Evolutionary conservation across 441 rosid species (phyloP).

Genomic region (Erodium texanum): DNA sequence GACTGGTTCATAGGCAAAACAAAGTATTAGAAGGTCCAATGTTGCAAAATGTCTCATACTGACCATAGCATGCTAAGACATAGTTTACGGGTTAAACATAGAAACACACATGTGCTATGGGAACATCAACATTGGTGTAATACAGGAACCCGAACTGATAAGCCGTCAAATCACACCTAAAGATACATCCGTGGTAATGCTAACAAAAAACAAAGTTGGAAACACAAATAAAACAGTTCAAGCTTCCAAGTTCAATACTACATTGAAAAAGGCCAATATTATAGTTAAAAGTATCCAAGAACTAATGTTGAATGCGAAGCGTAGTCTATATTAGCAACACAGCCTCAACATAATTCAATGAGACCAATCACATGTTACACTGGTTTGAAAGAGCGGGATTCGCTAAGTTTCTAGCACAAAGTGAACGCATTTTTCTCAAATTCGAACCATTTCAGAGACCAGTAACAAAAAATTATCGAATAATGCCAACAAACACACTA

Average conservation of each 20-base stretch:
- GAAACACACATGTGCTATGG: too few relatives aligned
- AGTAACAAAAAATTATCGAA: too few relatives aligned
- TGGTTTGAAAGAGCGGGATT: background rate
- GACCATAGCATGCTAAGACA: slow-evolving; percentile 7
- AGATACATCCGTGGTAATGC: too few relatives aligned
- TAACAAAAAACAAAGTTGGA: background rate
- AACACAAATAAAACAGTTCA: background rate
- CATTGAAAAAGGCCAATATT: background rate
- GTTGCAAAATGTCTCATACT: background rate
- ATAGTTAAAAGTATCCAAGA: background rate
- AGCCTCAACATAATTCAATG: background rate
- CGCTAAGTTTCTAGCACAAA: background rate
- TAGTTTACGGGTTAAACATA: background rate
- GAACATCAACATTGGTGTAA: background rate
- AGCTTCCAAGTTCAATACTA: background rate
- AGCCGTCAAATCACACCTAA: background rate
- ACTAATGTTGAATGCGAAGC: background rate
- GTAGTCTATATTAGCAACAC: background rate
- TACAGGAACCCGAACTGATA: background rate
- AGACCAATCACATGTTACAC: background rate
- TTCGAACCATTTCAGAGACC: background rate
- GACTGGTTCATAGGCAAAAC: slow-evolving; percentile 40
- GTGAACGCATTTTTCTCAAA: background rate
- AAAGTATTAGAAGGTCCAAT: slow-evolving; percentile 15
- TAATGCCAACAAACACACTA: too few relatives aligned